Evolutionary conservation across 2,329 filamentous ascomycete genomes (phyloP).

Genomic region (Xylaria arbuscula): DNA sequence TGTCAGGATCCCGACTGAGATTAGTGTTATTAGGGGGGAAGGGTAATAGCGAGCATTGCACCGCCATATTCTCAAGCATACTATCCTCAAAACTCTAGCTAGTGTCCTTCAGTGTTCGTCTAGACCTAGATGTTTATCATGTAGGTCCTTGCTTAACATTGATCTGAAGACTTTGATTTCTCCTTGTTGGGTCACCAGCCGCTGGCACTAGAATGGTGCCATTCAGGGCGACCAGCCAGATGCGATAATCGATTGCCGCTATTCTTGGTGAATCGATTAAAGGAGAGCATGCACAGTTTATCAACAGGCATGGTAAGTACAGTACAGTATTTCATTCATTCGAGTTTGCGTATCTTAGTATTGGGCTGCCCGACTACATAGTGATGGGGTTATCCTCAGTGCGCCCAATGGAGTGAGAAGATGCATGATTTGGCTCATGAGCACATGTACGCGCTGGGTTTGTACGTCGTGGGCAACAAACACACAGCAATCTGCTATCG

Average conservation of each 20-base stretch:
- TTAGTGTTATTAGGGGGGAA: not conserved
- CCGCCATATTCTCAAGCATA: not conserved
- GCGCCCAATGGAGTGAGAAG: not conserved
- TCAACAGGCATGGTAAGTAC: too few species aligned
- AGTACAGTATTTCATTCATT: not conserved
- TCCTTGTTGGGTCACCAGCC: not conserved
- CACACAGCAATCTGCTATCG: not conserved
- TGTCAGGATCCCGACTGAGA: not conserved
- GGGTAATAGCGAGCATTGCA: not conserved
- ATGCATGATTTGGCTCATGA: not conserved
- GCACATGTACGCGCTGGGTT: not conserved
- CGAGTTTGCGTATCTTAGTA: not conserved
- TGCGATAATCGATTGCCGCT: not conserved
- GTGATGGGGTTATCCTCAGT: not conserved
- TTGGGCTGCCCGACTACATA: not conserved
- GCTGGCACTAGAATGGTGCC: not conserved
- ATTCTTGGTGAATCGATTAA: not conserved
- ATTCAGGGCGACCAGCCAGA: not conserved
- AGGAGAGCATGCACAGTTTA: not conserved
- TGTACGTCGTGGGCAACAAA: not conserved
- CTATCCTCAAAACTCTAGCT: not conserved
- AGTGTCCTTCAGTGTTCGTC: not conserved
- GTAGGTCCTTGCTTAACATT: not conserved
- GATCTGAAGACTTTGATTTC: not conserved
- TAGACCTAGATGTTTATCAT: not conserved